A percentile compares a stretch with the other conserved stretches of the same genome.
These are phyloP conservation scores for Phycomyces blakesleeanus DNA, from an alignment of 192 early-diverging fungal species.

Conservation along the genomic window DNA sequence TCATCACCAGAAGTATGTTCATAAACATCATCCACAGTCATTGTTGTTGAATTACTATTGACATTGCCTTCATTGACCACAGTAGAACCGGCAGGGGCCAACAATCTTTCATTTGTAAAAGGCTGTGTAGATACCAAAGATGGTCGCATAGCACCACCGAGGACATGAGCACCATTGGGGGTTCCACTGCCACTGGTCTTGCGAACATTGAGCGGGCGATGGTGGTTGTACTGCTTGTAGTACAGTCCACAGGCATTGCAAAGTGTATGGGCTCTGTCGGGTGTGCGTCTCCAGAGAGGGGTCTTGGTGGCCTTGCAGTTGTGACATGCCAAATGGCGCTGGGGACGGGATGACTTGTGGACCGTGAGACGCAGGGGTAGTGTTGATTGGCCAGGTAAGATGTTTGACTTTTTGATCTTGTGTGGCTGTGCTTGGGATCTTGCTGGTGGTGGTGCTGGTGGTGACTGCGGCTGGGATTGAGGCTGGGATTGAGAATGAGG, in stretches of 20 bases:
- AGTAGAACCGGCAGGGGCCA: conserved; percentile 5
- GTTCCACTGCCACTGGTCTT: too few species aligned
- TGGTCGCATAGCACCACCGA: conserved; percentile 37
- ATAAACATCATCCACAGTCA: neutral
- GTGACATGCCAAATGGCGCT: conserved; percentile 57
- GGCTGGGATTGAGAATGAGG: too few species aligned
- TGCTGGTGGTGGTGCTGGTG: too few species aligned
- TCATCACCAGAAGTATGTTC: conserved; percentile 5
- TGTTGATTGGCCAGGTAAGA: conserved; percentile 27
- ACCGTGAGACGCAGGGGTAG: conserved; percentile 34
- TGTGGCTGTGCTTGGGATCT: too few species aligned
- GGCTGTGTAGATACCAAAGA: conserved; percentile 25
- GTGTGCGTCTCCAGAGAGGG: conserved; percentile 76
- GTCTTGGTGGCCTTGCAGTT: conserved; percentile 77
- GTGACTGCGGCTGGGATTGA: too few species aligned
- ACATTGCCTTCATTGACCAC: neutral
- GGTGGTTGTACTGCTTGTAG: conserved; percentile 59
- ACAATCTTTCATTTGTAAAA: conserved; percentile 16
- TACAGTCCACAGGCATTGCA: conserved; percentile 82
- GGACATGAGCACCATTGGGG: too few species aligned
- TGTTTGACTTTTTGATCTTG: conserved; percentile 23
- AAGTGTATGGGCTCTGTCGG: conserved; percentile 71
- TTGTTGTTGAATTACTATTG: too few species aligned
- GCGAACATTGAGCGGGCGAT: conserved; percentile 56
- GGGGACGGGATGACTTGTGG: conserved; percentile 41